Evolutionary conservation across 306 rosid species (phyloP), one percentile per base, ranked within the genome.

Genomic region (Gillenia trifoliata): DNA sequence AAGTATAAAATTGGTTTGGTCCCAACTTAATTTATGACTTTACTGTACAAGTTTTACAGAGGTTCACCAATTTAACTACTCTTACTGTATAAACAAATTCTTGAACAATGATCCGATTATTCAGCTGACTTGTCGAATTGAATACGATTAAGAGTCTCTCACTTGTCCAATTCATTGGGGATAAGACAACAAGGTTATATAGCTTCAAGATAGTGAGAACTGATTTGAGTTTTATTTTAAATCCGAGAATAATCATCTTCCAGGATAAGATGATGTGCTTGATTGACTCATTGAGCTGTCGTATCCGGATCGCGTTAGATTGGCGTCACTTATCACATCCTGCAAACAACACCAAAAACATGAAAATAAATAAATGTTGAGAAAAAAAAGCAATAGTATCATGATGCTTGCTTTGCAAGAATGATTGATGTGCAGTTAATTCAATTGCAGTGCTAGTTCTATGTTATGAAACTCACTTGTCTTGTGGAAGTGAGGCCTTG

Each of bases 291-390:
- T 75, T 61, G 79, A 71, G 84, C 75, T 83, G 22, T 85, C 87
- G 16, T 43, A 78, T 68, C 78, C 82, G 0, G 87, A 85, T 17
- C 70, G 11, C 68, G 36, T 36, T 41, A 75, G 64, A 7, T 66
- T 52, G n/a, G 78, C 25, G 17, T 85, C 90, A 63, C 81, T 84
- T 17, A 76, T 41, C 43, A 77, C 62, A 17, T 82, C 85, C 95
- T 89, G 76, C 68, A 78, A 45, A 68, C 38, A 36, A 26, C 50
- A 31, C 2, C 40, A 5, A 38, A 25, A 29, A 13, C n/a, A 11
- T 8, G 4, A 11, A 16, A 9, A 12, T 10, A 6, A 45, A 3
- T 3, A 4, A 54, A 70, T 16, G 41, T 15, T 12, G 31, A 50
- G 25, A 33, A 57, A 60, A 1, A 8, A 55, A 23, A 54, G 10